phyloP scores from a whole-genome alignment of 768 basidiomycete genomes.

The Podaxis mareebaensis region DNA sequence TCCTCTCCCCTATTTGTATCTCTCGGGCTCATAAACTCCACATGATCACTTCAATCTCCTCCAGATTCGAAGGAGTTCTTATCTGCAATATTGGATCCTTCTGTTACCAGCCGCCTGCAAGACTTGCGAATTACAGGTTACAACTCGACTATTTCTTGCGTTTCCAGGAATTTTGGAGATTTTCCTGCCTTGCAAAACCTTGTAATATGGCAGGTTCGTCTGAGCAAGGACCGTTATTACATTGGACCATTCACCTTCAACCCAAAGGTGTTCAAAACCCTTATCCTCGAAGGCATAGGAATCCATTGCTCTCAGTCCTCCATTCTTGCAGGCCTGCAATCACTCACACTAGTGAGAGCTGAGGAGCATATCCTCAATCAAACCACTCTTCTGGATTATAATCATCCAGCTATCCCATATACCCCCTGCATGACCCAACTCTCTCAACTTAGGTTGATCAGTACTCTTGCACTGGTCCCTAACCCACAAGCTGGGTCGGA shows the following conservation, averaged over 20 bases:
- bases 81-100: neutral
- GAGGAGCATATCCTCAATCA: constrained; percentile 7
- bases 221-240: neutral
- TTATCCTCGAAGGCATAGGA: constrained; percentile 6
- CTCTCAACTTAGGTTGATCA: neutral
- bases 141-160: neutral
- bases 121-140: neutral
- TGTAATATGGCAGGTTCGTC: neutral
- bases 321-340: neutral
- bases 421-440: constrained; percentile 9
- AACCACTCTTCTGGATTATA: constrained; percentile 1
- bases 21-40: neutral
- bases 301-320: neutral
- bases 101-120: constrained; percentile 2
- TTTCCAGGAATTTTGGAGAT: neutral
- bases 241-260: constrained; percentile 10
- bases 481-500: neutral
- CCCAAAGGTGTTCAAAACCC: neutral
- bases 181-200: constrained; percentile 10
- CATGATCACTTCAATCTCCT: neutral
- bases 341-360: constrained; percentile 1
- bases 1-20: constrained; percentile 1
- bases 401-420: neutral
- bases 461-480: neutral
- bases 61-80: neutral